Conservation (phyloP, 1,284 basidiomycete species). For the Ganoderma meredithae region DNA sequence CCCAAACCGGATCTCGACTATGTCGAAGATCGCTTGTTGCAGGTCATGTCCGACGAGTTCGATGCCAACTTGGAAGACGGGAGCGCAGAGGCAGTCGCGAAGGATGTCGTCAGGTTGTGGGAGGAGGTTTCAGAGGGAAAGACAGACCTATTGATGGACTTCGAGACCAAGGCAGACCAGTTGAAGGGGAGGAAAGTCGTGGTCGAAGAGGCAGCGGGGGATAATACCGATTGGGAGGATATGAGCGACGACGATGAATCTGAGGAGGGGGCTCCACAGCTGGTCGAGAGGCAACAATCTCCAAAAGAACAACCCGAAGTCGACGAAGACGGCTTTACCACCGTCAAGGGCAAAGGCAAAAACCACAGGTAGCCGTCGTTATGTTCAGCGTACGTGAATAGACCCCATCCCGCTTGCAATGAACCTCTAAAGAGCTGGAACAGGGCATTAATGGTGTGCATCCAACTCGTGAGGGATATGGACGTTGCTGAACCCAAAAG, state of each 20-base stretch:
- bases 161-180: slow-evolving; percentile 69
- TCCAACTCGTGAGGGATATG: not conserved
- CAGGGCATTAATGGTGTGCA: slow-evolving; percentile 3
- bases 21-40: slow-evolving; percentile 79
- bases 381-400: slow-evolving; percentile 14
- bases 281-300: slow-evolving; percentile 48
- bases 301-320: slow-evolving; percentile 69
- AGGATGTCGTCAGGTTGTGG: slow-evolving; percentile 77
- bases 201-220: slow-evolving; percentile 52
- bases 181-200: slow-evolving; percentile 64
- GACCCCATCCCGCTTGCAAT: not conserved
- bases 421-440: slow-evolving; percentile 13
- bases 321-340: slow-evolving; percentile 89
- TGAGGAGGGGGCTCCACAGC: slow-evolving; percentile 61
- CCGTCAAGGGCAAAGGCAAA: slow-evolving; percentile 74
- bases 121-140: slow-evolving; percentile 53
- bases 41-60: slow-evolving; percentile 87
- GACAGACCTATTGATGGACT: slow-evolving; percentile 54
- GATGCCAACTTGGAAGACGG: slow-evolving; percentile 85
- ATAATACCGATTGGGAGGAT: slow-evolving; percentile 50
- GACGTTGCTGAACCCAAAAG: slow-evolving; percentile 21
- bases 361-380: slow-evolving; percentile 42
- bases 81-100: slow-evolving; percentile 73
- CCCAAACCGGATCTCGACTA: slow-evolving; percentile 74
- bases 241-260: slow-evolving; percentile 55